Conservation (phyloP, 1,139 yeast species). For the Wickerhamomyces sp. region DNA sequence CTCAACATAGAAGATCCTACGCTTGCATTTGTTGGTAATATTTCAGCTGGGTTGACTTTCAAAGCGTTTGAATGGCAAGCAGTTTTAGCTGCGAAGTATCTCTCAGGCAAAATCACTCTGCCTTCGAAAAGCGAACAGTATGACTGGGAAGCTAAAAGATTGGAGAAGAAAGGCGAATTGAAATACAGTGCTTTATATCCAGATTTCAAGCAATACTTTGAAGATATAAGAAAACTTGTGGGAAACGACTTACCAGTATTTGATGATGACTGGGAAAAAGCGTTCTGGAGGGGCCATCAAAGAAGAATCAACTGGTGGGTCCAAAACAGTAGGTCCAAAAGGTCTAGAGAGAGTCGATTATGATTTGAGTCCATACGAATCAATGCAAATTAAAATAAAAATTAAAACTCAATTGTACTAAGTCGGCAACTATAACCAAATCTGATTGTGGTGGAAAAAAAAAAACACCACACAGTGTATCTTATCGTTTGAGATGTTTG, state of each 20-base stretch:
- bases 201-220: slow-evolving; percentile 8
- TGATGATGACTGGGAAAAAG: slow-evolving; percentile 8
- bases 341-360: too few species aligned
- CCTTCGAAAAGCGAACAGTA: slow-evolving; percentile 14
- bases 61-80: slow-evolving; percentile 20
- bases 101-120: slow-evolving; percentile 16
- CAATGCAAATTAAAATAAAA: too few species aligned
- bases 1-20: slow-evolving; percentile 40
- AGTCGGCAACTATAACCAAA: too few species aligned
- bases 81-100: slow-evolving; percentile 22
- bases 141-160: slow-evolving; percentile 8
- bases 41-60: slow-evolving; percentile 16
- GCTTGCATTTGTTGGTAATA: slow-evolving; percentile 30
- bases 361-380: too few species aligned
- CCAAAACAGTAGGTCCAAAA: slow-evolving; percentile 1
- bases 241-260: slow-evolving; percentile 6
- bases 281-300: slow-evolving; percentile 10
- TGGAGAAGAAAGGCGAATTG: slow-evolving; percentile 14
- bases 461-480: too few species aligned
- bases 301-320: slow-evolving; percentile 10
- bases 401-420: too few species aligned
- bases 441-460: too few species aligned
- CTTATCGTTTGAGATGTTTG: too few species aligned
- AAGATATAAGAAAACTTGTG: slow-evolving; percentile 5
- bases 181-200: slow-evolving; percentile 7